Percentiles rank a stretch among this genome's conserved stretches.
Conservation (phyloP, 78 protist genomes). For the Dictyostelium capitatum region DNA sequence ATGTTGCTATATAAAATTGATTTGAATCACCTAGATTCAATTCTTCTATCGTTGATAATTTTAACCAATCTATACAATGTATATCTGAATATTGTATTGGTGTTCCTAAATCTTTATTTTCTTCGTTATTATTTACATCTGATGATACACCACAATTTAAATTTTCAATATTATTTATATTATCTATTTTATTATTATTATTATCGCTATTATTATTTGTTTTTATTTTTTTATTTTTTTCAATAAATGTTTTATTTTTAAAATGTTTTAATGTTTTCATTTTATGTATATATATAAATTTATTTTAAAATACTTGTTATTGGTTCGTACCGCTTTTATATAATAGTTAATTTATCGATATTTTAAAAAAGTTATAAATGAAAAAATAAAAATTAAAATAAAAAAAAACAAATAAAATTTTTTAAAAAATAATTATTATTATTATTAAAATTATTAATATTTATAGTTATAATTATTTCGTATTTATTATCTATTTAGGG, state of each 20-base stretch:
- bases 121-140: background rate
- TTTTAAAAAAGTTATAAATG: background rate
- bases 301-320: background rate
- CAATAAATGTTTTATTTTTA: background rate
- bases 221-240: background rate
- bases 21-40: background rate
- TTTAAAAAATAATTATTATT: no score
- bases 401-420: no score
- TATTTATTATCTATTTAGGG: no score
- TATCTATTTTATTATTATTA: background rate
- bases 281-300: background rate
- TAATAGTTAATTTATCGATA: background rate
- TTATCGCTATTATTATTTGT: background rate
- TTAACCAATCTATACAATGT: conserved; percentile 20
- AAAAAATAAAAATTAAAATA: background rate
- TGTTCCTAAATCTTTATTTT: background rate
- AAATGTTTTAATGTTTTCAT: conserved; percentile 14
- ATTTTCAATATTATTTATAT: background rate
- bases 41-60: conserved; percentile 3
- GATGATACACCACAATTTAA: background rate
- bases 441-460: no score
- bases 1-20: conserved; percentile 2
- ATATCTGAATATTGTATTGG: conserved; percentile 13
- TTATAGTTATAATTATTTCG: no score
- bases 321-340: background rate